Conservation (phyloP, 1,139 yeast genomes). For the Diutina catenulata region DNA sequence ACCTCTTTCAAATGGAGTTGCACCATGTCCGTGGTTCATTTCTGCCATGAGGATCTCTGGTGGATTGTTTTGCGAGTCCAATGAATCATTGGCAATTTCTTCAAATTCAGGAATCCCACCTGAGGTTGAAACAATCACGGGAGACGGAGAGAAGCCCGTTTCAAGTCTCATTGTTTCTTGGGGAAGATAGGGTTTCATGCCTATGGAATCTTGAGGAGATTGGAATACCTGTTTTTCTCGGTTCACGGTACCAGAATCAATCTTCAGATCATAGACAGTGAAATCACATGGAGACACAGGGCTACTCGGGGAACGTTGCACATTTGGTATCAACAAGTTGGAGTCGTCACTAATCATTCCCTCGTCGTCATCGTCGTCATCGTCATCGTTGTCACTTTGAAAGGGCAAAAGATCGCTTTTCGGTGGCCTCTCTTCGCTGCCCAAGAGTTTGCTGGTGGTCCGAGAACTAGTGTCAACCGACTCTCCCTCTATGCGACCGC, state of each 20-base stretch:
- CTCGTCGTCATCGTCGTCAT: conserved; percentile 1
- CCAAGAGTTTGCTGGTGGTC: neutral
- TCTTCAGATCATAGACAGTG: too few species aligned
- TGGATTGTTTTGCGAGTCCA: neutral
- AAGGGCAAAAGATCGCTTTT: too few species aligned
- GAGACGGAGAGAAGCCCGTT: neutral
- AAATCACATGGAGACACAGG: too few species aligned
- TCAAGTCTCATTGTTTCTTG: neutral
- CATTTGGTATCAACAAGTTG: too few species aligned
- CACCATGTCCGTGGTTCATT: conserved; percentile 3
- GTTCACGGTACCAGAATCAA: too few species aligned
- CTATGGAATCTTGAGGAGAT: too few species aligned
- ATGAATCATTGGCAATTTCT: neutral
- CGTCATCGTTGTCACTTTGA: neutral
- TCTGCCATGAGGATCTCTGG: neutral
- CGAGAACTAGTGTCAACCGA: neutral
- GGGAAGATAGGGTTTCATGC: conserved; percentile 1
- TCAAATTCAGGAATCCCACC: neutral
- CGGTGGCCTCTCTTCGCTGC: neutral
- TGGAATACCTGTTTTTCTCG: too few species aligned
- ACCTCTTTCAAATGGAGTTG: conserved; percentile 2
- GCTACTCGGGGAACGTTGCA: too few species aligned
- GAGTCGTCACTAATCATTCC: neutral
- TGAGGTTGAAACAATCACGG: neutral
- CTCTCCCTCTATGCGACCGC: neutral